Conservation (phyloP, 2,329 filamentous ascomycete genomes). For the Bipolaris gigantea region DNA sequence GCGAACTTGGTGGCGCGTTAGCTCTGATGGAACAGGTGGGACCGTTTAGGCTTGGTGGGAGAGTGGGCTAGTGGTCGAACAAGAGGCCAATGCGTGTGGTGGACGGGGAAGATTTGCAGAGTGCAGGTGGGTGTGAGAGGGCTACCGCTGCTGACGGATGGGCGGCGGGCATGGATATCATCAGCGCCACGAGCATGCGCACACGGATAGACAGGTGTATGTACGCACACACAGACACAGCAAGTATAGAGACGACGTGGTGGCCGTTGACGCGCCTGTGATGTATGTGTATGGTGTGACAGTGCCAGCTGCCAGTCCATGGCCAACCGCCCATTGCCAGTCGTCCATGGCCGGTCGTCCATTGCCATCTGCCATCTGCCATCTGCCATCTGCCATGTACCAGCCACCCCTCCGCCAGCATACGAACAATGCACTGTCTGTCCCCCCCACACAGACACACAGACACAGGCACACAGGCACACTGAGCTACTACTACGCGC, state of each 20-base stretch:
- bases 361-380: too few species aligned
- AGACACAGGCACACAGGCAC: too few species aligned
- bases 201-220: background rate
- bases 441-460: too few species aligned
- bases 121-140: background rate
- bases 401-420: background rate
- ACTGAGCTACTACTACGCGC: too few species aligned
- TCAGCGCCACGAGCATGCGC: background rate
- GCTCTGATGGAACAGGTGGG: background rate
- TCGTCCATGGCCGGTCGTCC: too few species aligned
- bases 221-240: background rate
- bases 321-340: background rate
- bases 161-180: background rate
- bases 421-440: slow-evolving; percentile 1
- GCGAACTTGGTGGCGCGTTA: background rate
- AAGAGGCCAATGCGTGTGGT: slow-evolving; percentile 1
- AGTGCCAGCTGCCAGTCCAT: background rate
- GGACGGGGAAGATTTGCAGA: background rate
- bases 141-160: background rate
- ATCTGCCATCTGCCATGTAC: too few species aligned
- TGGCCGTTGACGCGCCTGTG: background rate
- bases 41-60: background rate
- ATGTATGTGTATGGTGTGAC: background rate
- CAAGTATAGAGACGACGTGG: background rate
- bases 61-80: background rate